Evolutionary conservation across 164 flowering plant genomes (phyloP).

Genomic region (Umbilicus rupestris): DNA sequence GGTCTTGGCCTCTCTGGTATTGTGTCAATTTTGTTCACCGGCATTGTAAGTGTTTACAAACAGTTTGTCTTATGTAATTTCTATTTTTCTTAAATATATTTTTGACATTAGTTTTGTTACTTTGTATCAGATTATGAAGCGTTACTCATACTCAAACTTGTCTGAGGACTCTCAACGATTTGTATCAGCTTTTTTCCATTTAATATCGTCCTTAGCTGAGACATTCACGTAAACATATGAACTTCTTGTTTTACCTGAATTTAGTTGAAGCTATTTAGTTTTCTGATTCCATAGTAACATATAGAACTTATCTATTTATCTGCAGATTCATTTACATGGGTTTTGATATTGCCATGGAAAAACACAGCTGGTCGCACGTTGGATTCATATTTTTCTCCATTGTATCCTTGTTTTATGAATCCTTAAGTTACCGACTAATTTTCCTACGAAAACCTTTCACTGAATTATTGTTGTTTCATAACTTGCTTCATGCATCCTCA

Average conservation of each 20-base stretch:
- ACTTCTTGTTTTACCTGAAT: slow-evolving; percentile 9
- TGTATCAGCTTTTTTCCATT: slow-evolving; percentile 91
- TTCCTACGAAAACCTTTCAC: not conserved
- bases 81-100: not conserved
- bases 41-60: slow-evolving; percentile 60
- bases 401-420: slow-evolving; percentile 59
- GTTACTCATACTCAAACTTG: slow-evolving; percentile 78
- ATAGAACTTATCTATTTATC: slow-evolving; percentile 12
- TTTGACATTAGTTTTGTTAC: not conserved
- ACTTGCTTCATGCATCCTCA: slow-evolving; percentile 27
- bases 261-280: not conserved
- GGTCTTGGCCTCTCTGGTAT: slow-evolving; percentile 98
- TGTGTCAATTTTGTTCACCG: slow-evolving; percentile 97
- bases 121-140: slow-evolving; percentile 87
- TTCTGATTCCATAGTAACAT: not conserved
- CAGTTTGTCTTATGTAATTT: not conserved
- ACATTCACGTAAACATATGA: slow-evolving; percentile 70
- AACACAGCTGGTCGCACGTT: slow-evolving; percentile 97
- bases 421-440: not conserved
- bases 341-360: slow-evolving; percentile 97
- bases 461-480: slow-evolving; percentile 25
- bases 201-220: slow-evolving; percentile 97
- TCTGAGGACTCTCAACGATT: slow-evolving; percentile 86
- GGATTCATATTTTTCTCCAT: slow-evolving; percentile 98
- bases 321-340: slow-evolving; percentile 99